Base-by-base conservation (phyloP, 306 rosid species). In the Alnus rubra region DNA sequence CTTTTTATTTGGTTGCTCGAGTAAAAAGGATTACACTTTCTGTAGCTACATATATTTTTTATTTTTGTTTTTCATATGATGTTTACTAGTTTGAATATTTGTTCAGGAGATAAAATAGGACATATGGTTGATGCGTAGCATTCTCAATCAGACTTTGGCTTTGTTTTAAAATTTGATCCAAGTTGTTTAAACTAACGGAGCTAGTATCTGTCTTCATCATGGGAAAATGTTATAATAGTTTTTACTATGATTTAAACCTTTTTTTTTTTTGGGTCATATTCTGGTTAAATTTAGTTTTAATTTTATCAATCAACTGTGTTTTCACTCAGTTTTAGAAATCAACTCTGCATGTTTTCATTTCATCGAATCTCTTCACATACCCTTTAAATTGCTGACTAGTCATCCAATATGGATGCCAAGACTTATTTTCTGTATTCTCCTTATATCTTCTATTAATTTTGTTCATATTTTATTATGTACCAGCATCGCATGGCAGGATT, bases 401-500 rank as follows among this genome's bases (percentile, higher is more conserved):
- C 63, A 44, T 64, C 64, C 50, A 45, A 70, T 35, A 77, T 67
- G 74, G 19, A n/a, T 23, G 33, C 37, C 39, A 49, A n/a, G n/a
- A 35, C 45, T 50, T 58, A 16, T 54, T 80, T 44, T 68, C 59
- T 31, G 15, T 71, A 35, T 75, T 72, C 60, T 80, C 56, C 48
- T 30, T 55, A 63, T 28, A 19, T 65, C 69, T n/a, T 44, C 65
- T 58, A 18, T 30, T 62, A 33, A 18, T 81, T 35, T 80, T 39
- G 47, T 51, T 79, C 37, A 70, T 86, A 47, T 80, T 78, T 75
- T 85, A 47, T 49, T 75, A 78, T 90, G 52, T 89, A 76, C 81
- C 95, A 95, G 98, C 97, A 95, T 63, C 98, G 98, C 28, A 95
- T 95, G 98, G 97, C 96, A 73, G 98, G 98, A 78, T 85, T 92